These are phyloP conservation scores for Clitopilus hobsonii DNA, from an alignment of 768 basidiomycete genomes.

Conservation along the genomic window DNA sequence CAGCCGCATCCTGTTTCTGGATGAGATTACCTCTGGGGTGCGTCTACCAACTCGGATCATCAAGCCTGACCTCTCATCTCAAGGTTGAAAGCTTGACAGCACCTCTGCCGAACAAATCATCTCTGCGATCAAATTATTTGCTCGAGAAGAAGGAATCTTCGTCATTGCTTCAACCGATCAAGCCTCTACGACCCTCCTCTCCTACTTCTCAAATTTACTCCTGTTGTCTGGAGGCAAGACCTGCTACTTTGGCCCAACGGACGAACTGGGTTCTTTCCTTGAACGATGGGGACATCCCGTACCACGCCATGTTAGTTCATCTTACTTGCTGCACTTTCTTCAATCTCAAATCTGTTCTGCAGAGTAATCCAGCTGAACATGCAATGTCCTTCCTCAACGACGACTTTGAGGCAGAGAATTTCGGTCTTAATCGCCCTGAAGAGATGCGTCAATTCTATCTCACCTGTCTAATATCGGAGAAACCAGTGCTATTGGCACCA, in stretches of 20 bases:
- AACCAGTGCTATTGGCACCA: too few species aligned
- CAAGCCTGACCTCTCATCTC: too few species aligned
- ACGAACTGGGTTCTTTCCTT: slow-evolving; percentile 32
- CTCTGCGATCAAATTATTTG: slow-evolving; percentile 37
- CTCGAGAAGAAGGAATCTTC: slow-evolving; percentile 43
- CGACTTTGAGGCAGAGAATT: slow-evolving; percentile 28
- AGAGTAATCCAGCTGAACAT: slow-evolving; percentile 38
- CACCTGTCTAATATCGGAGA: slow-evolving; percentile 9
- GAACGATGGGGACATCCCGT: slow-evolving; percentile 36
- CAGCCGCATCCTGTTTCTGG: slow-evolving; percentile 53
- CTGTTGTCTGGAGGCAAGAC: slow-evolving; percentile 50
- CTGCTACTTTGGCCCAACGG: slow-evolving; percentile 40
- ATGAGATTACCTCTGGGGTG: slow-evolving; percentile 55
- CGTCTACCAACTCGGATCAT: slow-evolving; percentile 9
- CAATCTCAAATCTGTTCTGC: slow-evolving; percentile 17
- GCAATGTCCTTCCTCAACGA: slow-evolving; percentile 53
- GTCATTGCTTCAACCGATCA: slow-evolving; percentile 67
- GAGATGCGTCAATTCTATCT: slow-evolving; percentile 33
- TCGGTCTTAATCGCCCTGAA: slow-evolving; percentile 12
- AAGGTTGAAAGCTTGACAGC: slow-evolving; percentile 52
- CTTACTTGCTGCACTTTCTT: background rate
- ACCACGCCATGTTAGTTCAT: slow-evolving; percentile 21
- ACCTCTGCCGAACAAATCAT: slow-evolving; percentile 39
- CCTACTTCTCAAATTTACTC: slow-evolving; percentile 54
- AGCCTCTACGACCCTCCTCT: slow-evolving; percentile 54